Base-by-base conservation (phyloP, 768 basidiomycete species). In the Termitomyces sp. region DNA sequence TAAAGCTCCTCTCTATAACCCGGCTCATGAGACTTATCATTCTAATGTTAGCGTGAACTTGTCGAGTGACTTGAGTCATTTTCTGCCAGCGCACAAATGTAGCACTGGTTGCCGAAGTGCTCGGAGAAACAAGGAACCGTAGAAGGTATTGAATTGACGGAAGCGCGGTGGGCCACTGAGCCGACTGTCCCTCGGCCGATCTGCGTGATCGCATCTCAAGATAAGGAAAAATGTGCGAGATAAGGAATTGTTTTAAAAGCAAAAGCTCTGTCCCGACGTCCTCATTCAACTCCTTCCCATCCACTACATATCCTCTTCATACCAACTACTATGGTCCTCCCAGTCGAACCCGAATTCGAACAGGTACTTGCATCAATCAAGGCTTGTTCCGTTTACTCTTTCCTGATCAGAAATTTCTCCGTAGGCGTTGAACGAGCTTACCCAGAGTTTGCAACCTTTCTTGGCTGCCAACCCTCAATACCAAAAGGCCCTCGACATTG, bases 271-370 rank as follows among this genome's bases (percentile, higher is more conserved):
- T 29, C 5, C 29, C 29, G 29, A 3, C 29, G 9, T n/a, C n/a
- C 29, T 29, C 29, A 29, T 29, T 29, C 44, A 45, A 18, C 32
- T 42, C 40, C 45, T 53, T 20, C 43, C 41, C 23, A 40, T 45
- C n/a, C 15, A 16, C 27, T 25, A 11, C 20, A 40, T 32, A 45
- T 50, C 29, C 32, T 50, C 32, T 47, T 50, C 23, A 13, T n/a
- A 15, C 32, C 16, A 20, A 23, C 29, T 6, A 50, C 35, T 56
- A 76, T 77, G 74, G 72, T 76, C 62, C 68, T 71, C 51, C 78
- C 82, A 53, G 60, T 69, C 53, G 84, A 88, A 72, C 84, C 86
- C 67, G 86, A 88, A 73, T 88, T 84, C 72, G 79, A 86, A 66
- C 84, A 84, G 75, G 78, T 78, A 40, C n/a, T 9, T 29, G 9